These are phyloP conservation scores for Tetrapisispora fleetii DNA, from an alignment of 805 yeast genomes.

Conservation along the genomic window DNA sequence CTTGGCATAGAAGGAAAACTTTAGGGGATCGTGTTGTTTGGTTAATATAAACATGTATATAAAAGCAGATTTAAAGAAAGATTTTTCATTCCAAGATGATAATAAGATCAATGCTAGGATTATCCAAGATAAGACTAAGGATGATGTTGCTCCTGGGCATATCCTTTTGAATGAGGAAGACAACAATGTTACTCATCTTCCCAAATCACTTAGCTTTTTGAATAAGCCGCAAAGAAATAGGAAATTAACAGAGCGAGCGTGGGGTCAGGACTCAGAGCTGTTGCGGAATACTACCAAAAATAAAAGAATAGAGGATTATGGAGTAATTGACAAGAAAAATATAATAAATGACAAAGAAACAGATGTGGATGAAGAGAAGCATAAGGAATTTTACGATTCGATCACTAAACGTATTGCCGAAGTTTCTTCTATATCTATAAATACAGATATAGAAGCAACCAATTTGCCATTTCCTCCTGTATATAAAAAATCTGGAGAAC, in stretches of 20 bases:
- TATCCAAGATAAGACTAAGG: not conserved
- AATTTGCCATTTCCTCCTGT: not conserved
- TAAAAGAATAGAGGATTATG: conserved; percentile 6
- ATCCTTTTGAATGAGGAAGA: not conserved
- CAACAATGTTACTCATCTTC: not conserved
- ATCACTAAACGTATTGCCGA: conserved; percentile 11
- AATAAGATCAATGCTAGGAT: not conserved
- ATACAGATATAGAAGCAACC: not conserved
- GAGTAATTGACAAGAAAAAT: not conserved
- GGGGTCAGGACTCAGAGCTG: conserved; percentile 20
- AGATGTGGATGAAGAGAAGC: not conserved
- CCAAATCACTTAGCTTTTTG: conserved; percentile 19
- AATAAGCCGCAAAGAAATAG: conserved; percentile 24
- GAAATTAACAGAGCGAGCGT: conserved; percentile 6
- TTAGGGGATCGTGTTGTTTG: not conserved
- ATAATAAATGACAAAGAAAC: not conserved
- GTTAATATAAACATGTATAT: not conserved
- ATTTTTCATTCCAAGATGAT: not conserved
- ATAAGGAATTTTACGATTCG: conserved; percentile 3
- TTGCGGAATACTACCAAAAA: conserved; percentile 25
- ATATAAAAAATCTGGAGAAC: conserved; percentile 83
- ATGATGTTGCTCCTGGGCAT: not conserved
- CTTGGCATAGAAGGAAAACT: not conserved
- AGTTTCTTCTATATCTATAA: conserved; percentile 27
- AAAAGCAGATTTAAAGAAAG: not conserved